These are phyloP conservation scores for Cicer arietinum DNA, from an alignment of 306 rosid genomes.

Conservation along the genomic window DNA sequence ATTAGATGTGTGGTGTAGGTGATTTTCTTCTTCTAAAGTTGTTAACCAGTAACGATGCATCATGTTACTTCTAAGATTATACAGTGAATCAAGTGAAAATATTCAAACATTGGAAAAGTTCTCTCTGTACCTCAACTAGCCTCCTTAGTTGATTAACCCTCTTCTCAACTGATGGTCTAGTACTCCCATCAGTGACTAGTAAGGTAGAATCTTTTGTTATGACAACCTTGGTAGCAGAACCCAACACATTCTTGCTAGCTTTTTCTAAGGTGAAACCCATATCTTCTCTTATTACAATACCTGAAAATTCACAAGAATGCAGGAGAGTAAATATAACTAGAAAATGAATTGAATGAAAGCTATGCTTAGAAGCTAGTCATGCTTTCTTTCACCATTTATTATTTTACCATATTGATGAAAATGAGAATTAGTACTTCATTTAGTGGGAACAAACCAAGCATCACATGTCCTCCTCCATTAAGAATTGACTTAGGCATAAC, in stretches of 20 bases:
- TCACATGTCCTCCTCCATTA: no score
- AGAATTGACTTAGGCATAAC: no score
- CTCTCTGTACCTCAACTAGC: constrained; percentile 70
- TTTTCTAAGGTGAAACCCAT: constrained; percentile 77
- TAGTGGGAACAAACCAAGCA: no score
- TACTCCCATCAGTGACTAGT: constrained; percentile 83
- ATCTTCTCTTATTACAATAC: constrained; percentile 88
- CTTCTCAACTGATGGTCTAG: constrained; percentile 63
- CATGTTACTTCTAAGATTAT: constrained; percentile 7
- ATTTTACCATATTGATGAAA: constrained; percentile 23
- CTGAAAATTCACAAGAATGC: constrained; percentile 48
- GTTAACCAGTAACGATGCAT: background rate
- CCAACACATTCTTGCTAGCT: constrained; percentile 63
- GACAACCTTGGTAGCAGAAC: constrained; percentile 74
- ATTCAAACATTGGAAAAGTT: constrained; percentile 18
- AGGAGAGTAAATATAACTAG: constrained; percentile 31
- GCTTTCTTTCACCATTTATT: constrained; percentile 26
- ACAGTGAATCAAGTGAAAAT: constrained; percentile 8
- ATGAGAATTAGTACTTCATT: background rate
- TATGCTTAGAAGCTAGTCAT: background rate
- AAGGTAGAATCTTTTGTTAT: constrained; percentile 83
- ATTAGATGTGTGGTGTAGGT: constrained; percentile 17
- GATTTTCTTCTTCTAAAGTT: background rate
- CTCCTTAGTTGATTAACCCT: constrained; percentile 70
- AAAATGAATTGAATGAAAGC: constrained; percentile 33